Base-by-base conservation (phyloP, 177 flowering plant genomes). In the Vitis hybrid region DNA sequence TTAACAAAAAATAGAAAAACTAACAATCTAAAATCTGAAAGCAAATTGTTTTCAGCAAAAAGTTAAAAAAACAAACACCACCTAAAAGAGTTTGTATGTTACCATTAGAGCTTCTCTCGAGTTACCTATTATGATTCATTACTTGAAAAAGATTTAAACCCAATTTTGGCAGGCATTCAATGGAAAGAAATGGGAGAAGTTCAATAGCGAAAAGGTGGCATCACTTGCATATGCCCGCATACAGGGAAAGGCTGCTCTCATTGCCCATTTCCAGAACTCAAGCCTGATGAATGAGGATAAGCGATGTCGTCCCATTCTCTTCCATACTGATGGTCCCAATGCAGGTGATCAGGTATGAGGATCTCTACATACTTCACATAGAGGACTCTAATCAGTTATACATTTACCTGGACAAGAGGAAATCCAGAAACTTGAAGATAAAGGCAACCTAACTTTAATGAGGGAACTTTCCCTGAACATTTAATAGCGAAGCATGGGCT, bases 231-330 rank as follows among this genome's bases (percentile, higher is more conserved):
- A 91, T 87, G 98, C 89, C 49, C 90, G 96, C 12, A 91, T 92
- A 72, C 98, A 93, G 74, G 98, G 98, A 65, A 93, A 89, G 80
- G 67, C 89, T 76, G 96, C 98, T 77, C 91, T 93, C 8, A 80
- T 93, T 78, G 86, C 98, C 65, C 98, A 93, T 81, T 93, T 93
- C 75, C 98, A 93, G 79, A 93, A 93, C 68, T 93, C 98, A 60
- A 91, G 98, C 82, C 83, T 91, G 84, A 91, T 93, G 96, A 93
- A 92, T 74, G 98, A 92, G 79, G 98, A 92, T 77, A 91, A 91
- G 73, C 87, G 94, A 49, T 92, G 98, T 79, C 88, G 91, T 14
- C 97, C 97, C 48, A 91, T 92, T 62, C 91, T 92, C 49, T 92
- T 92, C 80, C 85, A 87, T 51, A 88, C 96, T 15, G 93, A 91